phyloP scores from a whole-genome alignment of 441 rosid species.

The Erodium texanum region DNA sequence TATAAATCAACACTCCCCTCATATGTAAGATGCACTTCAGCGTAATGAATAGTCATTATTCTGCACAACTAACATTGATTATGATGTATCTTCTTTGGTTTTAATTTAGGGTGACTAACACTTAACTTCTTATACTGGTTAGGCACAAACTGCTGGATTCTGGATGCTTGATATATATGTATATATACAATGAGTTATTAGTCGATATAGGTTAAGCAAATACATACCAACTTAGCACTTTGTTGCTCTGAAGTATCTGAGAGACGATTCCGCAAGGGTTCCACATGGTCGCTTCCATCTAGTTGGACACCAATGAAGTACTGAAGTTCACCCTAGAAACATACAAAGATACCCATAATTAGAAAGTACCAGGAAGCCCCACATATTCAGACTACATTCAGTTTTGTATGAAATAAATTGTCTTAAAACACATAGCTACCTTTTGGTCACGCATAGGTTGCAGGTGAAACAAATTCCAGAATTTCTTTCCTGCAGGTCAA shows the following conservation, averaged over 20 bases:
- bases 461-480: slow-evolving; percentile 95
- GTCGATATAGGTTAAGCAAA: slow-evolving; percentile 5
- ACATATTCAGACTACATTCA: background rate
- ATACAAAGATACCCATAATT: background rate
- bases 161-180: background rate
- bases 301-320: slow-evolving; percentile 96
- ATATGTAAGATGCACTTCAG: no score
- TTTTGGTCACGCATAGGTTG: slow-evolving; percentile 99
- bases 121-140: background rate
- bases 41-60: background rate
- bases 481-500: slow-evolving; percentile 67
- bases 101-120: background rate
- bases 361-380: slow-evolving; percentile 4
- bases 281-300: slow-evolving; percentile 90
- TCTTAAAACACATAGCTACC: slow-evolving; percentile 30
- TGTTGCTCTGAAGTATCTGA: slow-evolving; percentile 58
- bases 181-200: background rate
- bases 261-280: slow-evolving; percentile 63
- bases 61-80: background rate
- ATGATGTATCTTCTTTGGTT: background rate
- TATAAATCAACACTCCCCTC: background rate
- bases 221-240: slow-evolving; percentile 58
- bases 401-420: background rate
- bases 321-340: slow-evolving; percentile 83
- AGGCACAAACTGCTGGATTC: background rate